Evolutionary conservation across 1,284 basidiomycete species (phyloP).

Genomic region (Pyrrhoderma lamaoense): DNA sequence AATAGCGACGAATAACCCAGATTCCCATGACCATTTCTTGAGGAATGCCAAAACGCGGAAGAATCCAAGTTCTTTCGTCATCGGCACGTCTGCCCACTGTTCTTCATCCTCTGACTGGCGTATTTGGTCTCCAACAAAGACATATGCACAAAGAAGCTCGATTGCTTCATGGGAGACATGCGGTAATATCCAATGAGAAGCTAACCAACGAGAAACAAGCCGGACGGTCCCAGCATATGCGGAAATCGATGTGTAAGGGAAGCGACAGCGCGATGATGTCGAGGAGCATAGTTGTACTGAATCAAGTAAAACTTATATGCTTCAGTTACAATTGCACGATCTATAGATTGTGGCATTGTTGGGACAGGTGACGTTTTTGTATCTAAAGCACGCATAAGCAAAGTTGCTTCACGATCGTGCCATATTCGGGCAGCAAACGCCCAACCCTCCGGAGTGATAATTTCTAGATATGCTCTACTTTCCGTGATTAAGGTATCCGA

Average conservation of each 20-base stretch:
- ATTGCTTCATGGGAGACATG: conserved; percentile 73
- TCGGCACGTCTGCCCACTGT: conserved; percentile 34
- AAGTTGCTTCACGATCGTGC: conserved; percentile 79
- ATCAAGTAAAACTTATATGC: background rate
- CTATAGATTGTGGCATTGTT: conserved; percentile 23
- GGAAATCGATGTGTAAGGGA: conserved; percentile 71
- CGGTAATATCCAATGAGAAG: conserved; percentile 78
- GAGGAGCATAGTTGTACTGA: conserved; percentile 66
- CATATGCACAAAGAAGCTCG: conserved; percentile 64
- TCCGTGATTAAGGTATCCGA: conserved; percentile 46
- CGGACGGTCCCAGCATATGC: conserved; percentile 83
- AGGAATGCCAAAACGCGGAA: conserved; percentile 69
- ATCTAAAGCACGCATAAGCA: conserved; percentile 68
- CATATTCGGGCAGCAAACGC: conserved; percentile 81
- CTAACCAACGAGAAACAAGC: conserved; percentile 89
- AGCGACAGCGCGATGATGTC: conserved; percentile 81
- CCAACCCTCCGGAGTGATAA: conserved; percentile 79
- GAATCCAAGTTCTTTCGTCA: conserved; percentile 78
- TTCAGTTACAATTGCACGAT: too few relatives aligned
- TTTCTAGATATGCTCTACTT: conserved; percentile 71
- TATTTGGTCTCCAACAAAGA: conserved; percentile 3
- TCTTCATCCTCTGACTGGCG: conserved; percentile 21
- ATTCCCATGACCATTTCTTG: conserved; percentile 80
- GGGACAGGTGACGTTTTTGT: conserved; percentile 27
- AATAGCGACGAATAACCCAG: conserved; percentile 54